Evolutionary conservation across 148 eudicot species (phyloP).

Genomic region (Pharnaceum exiguum): DNA sequence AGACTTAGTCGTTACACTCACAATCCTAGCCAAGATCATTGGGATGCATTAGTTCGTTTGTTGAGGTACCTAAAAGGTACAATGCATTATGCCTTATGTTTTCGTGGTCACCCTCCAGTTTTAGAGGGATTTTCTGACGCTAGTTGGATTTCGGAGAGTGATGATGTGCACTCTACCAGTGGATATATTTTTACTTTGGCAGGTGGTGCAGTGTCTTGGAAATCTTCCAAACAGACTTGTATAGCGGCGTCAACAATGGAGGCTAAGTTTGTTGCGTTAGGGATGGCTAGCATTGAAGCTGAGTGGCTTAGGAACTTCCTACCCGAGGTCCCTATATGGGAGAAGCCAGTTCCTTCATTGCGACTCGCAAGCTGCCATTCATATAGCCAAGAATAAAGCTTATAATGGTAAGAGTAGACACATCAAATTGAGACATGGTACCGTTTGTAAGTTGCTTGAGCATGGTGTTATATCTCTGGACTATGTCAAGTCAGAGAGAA

Average conservation of each 20-base stretch:
- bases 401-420: slow-evolving; percentile 8
- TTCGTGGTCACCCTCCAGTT: neutral
- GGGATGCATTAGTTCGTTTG: neutral
- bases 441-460: neutral
- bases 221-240: slow-evolving; percentile 4
- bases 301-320: slow-evolving; percentile 2
- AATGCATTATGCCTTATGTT: neutral
- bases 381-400: neutral
- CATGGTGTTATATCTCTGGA: neutral
- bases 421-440: neutral
- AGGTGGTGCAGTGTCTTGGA: neutral
- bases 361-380: neutral
- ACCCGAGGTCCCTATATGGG: neutral
- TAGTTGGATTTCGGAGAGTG: neutral
- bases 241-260: neutral
- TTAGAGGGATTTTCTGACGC: neutral
- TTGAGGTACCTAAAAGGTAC: neutral
- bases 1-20: neutral
- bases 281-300: neutral
- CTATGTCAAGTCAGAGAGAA: slow-evolving; percentile 1
- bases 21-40: slow-evolving; percentile 4
- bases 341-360: neutral
- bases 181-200: slow-evolving; percentile 1
- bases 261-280: neutral
- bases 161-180: neutral